Conservation (phyloP, 2,329 filamentous ascomycete species). For the Sporothrix phasma region DNA sequence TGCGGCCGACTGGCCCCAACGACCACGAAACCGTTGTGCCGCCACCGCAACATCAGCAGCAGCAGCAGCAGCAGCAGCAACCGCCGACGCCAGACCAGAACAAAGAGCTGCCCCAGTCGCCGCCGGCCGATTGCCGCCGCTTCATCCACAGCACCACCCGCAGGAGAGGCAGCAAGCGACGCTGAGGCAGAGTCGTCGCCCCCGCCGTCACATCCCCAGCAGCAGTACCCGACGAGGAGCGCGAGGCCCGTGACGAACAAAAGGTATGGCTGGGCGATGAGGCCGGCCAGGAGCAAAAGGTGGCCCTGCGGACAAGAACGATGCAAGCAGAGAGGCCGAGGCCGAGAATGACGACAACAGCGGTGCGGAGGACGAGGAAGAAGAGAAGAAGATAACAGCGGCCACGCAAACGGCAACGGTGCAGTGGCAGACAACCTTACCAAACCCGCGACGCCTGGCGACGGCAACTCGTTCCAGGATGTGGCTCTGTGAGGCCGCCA, state of each 20-base stretch:
- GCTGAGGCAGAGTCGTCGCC: slow-evolving; percentile 6
- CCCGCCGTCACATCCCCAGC: slow-evolving; percentile 21
- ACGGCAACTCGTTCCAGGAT: slow-evolving; percentile 53
- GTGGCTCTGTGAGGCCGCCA: slow-evolving; percentile 39
- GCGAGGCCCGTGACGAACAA: slow-evolving; percentile 36
- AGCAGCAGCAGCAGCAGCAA: not conserved
- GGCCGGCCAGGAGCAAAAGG: slow-evolving; percentile 37
- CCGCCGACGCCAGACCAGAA: slow-evolving; percentile 16
- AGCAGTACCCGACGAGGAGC: slow-evolving; percentile 3
- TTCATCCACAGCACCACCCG: slow-evolving; percentile 2
- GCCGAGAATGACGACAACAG: slow-evolving; percentile 10
- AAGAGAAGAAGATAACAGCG: slow-evolving; percentile 25
- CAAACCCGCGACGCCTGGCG: slow-evolving; percentile 34
- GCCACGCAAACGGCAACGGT: slow-evolving; percentile 15
- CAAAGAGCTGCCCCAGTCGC: slow-evolving; percentile 22
- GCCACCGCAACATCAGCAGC: not conserved
- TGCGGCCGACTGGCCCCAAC: slow-evolving; percentile 34
- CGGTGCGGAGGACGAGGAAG: slow-evolving; percentile 19
- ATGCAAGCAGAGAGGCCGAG: slow-evolving; percentile 18
- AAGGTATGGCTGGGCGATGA: slow-evolving; percentile 47
- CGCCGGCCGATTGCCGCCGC: not conserved
- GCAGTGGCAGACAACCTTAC: slow-evolving; percentile 14
- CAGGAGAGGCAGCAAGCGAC: not conserved
- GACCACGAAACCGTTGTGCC: slow-evolving; percentile 11
- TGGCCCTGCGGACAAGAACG: slow-evolving; percentile 37